These are phyloP conservation scores for Shiraia bambusicola DNA, from an alignment of 2,329 filamentous ascomycete species.

Conservation along the genomic window DNA sequence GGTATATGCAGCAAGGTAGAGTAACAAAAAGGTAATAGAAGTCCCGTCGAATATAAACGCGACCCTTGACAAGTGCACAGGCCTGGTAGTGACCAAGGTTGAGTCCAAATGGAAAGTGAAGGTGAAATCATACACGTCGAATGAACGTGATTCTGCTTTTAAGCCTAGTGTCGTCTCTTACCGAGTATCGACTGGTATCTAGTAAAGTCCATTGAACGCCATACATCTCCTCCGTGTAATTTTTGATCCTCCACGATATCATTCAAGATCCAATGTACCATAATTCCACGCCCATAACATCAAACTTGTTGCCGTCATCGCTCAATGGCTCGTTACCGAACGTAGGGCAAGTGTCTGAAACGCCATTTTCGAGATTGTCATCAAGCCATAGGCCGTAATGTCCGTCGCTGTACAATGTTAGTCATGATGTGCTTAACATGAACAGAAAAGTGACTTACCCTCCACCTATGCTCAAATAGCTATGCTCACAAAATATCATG, in stretches of 20 bases:
- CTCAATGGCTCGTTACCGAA: slow-evolving; percentile 95
- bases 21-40: too few relatives aligned
- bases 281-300: slow-evolving; percentile 84
- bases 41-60: too few relatives aligned
- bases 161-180: slow-evolving; percentile 1
- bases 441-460: slow-evolving; percentile 51
- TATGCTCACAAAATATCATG: slow-evolving; percentile 86
- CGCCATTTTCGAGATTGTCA: slow-evolving; percentile 77
- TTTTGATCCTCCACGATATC: neutral
- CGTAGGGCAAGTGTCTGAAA: slow-evolving; percentile 81
- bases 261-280: slow-evolving; percentile 74
- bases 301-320: slow-evolving; percentile 90
- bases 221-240: neutral
- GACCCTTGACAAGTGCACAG: too few relatives aligned
- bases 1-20: too few relatives aligned
- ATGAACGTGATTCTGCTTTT: neutral
- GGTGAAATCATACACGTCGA: neutral
- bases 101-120: too few relatives aligned
- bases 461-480: slow-evolving; percentile 83
- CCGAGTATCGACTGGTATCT: slow-evolving; percentile 5
- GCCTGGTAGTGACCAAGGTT: too few relatives aligned
- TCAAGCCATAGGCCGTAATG: slow-evolving; percentile 94
- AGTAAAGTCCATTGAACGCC: slow-evolving; percentile 2
- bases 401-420: slow-evolving; percentile 59
- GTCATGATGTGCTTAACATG: neutral